Base-by-base conservation (phyloP, 768 basidiomycete genomes). In the Leccinum boreale region DNA sequence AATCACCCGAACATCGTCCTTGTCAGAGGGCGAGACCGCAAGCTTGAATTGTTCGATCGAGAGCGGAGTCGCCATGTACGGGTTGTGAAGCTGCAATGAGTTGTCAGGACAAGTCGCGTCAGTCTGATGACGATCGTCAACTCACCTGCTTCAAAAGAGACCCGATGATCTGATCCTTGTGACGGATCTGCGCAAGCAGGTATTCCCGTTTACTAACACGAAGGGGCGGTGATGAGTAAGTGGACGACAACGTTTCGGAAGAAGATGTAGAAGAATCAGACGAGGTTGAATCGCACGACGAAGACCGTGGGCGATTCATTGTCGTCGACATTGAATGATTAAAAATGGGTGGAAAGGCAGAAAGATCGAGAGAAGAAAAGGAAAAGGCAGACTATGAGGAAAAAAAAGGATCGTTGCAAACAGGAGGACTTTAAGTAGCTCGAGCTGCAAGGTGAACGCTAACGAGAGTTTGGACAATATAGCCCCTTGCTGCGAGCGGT, bases 111-210 rank as follows among this genome's bases (percentile, higher is more conserved):
- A 29, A 55, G 44, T 42, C 4, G 4, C 28, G 21, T 4, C 8
- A 47, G 0, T 17, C 4, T 1, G 12, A 49, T 4, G 15, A 35
- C 4, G 36, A 46, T 2, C 19, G 6, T 42, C 4, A 1, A 70
- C 78, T 14, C 33, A 86, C 90, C 78, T 92, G 90, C 69, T 92
- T 92, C 62, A 94, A 80, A 14, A 93, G 82, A 14, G 85, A 88
- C 61, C 92, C 89, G 63, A 94, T 93, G 63, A 93, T 87, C 19
- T 84, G 78, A 74, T 94, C 91, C 75, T 94, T 94, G 75, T 94
- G 91, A 54, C 86, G 82, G 61, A 94, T 86, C 69, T 93, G 89
- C 5, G 90, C 89, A 24, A 93, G 81, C 17, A 94, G 78, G 67
- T 92, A 92, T 66, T 93, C 92, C 57, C 90, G 84, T 76, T 92